A percentile compares a stretch with the other conserved stretches of the same genome.
These are phyloP conservation scores for Ceratocystis harringtonii DNA, from an alignment of 2,329 filamentous ascomycete species.

Conservation along the genomic window DNA sequence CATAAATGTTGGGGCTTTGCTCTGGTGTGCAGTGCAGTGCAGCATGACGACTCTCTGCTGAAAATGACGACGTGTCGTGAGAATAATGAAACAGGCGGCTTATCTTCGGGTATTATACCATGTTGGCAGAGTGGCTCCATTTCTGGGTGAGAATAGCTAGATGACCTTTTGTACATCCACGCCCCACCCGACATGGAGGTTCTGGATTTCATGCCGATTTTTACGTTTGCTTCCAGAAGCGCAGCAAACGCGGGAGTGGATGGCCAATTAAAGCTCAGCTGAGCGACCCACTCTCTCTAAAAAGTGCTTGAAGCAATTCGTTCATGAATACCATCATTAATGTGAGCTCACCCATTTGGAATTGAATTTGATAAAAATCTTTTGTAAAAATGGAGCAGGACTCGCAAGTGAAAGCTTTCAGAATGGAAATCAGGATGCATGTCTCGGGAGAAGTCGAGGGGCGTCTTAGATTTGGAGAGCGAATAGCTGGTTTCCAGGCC, in stretches of 20 bases:
- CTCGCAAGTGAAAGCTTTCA: not conserved
- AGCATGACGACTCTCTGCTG: not conserved
- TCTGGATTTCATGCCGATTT: slow-evolving; percentile 10
- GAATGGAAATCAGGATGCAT: not conserved
- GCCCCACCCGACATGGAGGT: slow-evolving; percentile 10
- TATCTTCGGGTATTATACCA: slow-evolving; percentile 12
- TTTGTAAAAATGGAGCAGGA: not conserved
- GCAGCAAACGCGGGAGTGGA: slow-evolving; percentile 12
- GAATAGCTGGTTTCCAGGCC: not conserved
- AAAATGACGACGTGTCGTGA: not conserved
- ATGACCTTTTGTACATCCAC: slow-evolving; percentile 1
- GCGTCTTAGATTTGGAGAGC: not conserved
- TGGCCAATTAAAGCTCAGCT: slow-evolving; percentile 8
- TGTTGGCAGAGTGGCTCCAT: not conserved
- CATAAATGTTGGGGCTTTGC: too few species aligned
- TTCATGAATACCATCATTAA: not conserved
- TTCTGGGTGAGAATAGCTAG: not conserved
- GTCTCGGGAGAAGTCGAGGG: not conserved
- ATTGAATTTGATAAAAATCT: not conserved
- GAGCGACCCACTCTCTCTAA: not conserved
- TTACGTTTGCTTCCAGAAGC: slow-evolving; percentile 14
- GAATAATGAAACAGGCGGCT: not conserved
- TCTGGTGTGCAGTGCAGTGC: too few species aligned
- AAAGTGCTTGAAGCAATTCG: not conserved
- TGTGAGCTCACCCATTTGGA: too few species aligned